Evolutionary conservation across 2,329 filamentous ascomycete genomes (phyloP), one percentile per base, ranked within the genome.

Genomic region (Fusarium compactum): DNA sequence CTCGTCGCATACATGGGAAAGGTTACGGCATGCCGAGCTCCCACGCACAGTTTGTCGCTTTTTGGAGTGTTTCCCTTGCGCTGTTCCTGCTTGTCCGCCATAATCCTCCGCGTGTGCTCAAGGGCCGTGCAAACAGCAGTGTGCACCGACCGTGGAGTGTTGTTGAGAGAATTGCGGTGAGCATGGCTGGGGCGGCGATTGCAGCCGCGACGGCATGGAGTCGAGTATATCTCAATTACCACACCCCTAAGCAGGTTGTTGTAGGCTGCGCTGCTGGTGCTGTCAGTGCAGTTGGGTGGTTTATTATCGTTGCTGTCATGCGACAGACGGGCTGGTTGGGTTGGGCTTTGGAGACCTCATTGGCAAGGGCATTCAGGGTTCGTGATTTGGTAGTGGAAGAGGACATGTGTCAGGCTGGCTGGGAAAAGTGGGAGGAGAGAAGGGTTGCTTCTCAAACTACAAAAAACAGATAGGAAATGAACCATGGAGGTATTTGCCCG

Each of bases 21-120:
- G 96, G 96, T 70, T 99, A 99, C 78, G 97, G 96, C 74, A 99
- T 99, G 97, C 96, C 96, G 56, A 87, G 84, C 46, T 98, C 95
- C 40, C 96, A 99, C 82, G 92, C 96, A 11, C 96, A 99, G 83
- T 99, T 98, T 79, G 92, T 95, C 66, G 88, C 92, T 59, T 99
- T 94, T 84, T 98, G 97, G 87, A 91, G 93, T 62, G 83, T 97
- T 61, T 96, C 92, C 67, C 83, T 98, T 64, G 85, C 89, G 25
- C 85, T 99, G 22, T 98, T 98, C 83, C 86, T 99, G 46, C 86
- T 97, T 47, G 84, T 95, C 65, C 89, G 95, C 65, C 94, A 97
- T 80, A 84, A 85, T 8, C 91, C 91, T 58, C 85, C 78, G 78
- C 82, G 73, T 60, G 59, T 58, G 54, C 22, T 55, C 43, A 51